These are phyloP conservation scores for Tetrahymena borealis DNA, from an alignment of 73 alveolate genomes.

Conservation along the genomic window DNA sequence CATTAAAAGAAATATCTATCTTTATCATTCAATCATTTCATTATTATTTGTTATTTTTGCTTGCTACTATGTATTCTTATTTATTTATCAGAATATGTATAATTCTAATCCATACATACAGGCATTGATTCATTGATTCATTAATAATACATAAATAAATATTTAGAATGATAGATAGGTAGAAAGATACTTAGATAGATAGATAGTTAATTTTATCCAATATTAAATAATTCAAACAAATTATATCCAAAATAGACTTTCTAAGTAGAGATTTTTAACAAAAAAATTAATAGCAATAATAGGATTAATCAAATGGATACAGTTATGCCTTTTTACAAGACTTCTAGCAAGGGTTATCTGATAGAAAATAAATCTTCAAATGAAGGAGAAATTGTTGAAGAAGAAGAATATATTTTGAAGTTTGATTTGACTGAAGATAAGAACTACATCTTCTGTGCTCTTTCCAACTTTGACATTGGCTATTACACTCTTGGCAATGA, in stretches of 20 bases:
- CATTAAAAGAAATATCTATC: too few species aligned
- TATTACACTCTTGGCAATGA: background rate
- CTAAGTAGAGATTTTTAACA: background rate
- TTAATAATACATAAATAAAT: background rate
- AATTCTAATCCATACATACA: too few species aligned
- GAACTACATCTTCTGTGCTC: background rate
- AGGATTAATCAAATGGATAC: background rate
- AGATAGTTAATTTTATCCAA: background rate
- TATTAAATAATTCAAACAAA: background rate
- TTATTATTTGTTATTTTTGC: too few species aligned
- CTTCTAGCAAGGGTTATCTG: background rate
- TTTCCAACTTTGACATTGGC: background rate
- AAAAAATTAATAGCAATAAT: background rate
- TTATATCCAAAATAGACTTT: background rate
- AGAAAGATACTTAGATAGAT: too few species aligned
- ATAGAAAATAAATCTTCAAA: background rate
- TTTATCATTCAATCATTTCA: too few species aligned
- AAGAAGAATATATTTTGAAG: background rate
- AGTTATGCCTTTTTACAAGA: background rate
- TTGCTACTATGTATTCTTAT: background rate
- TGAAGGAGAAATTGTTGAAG: background rate
- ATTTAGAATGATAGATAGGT: background rate
- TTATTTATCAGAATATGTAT: background rate
- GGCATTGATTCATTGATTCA: too few species aligned
- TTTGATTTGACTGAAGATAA: background rate